Base-by-base conservation (phyloP, 2,329 filamentous ascomycete species). In the Sphaerulina musiva region DNA sequence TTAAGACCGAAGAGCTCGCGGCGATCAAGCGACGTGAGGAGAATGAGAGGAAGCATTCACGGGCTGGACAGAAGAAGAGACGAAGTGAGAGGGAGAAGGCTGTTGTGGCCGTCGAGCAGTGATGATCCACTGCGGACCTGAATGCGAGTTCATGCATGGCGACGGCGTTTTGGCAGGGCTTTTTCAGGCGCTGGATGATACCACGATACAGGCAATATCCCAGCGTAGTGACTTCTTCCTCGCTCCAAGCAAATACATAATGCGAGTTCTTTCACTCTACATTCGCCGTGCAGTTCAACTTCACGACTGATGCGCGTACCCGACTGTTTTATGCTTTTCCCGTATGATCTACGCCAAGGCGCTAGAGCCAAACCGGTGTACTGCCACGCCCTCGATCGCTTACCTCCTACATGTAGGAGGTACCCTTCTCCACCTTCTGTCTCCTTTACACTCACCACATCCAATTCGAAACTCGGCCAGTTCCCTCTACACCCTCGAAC, bases 21-120 rank as follows among this genome's bases (percentile, higher is more conserved):
- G 82, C 88, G 34, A 87, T 96, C 70, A 95, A 95, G 82, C 80
- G 89, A 64, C 84, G 84, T 64, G 88, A 95, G 67, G 93, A 98
- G 77, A 98, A 98, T 69, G 88, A 95, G 73, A 81, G 93, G 62
- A 89, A 88, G 71, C 92, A 98, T 72, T 86, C 83, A 55, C 89
- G 86, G 77, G 92, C 93, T 77, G 85, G 89, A 64, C 82, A 86
- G 63, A 78, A 85, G 70, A 81, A 82, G 71, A 78, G 88, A 64
- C 80, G 81, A 70, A 83, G 82, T 60, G 90, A 95, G 75, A 83
- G 93, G 68, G 90, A 97, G 74, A 96, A 96, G 81, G 92, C 95
- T 80, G 79, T 98, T 54, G 69, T 97, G 69, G 83, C 84, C 34
- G 76, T 73, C 20, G 82, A 84, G 70, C 74, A 84, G 69, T 86